Percentiles rank a stretch among this genome's conserved stretches.
phyloP scores from a whole-genome alignment of 1,284 basidiomycete species.

The Tetrapyrgos nigripes region DNA sequence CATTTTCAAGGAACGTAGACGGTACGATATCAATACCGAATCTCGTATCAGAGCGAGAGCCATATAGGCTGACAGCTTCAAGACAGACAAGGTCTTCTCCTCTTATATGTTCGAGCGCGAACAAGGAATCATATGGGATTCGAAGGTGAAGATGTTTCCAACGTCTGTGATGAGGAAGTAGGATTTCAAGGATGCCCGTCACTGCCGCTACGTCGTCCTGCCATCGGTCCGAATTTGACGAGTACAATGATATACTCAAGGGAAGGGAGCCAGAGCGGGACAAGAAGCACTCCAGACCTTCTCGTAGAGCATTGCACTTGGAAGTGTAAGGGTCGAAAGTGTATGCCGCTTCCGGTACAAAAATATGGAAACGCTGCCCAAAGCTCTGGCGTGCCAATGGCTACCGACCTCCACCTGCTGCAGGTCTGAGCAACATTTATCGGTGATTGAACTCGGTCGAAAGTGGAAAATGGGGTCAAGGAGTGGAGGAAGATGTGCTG shows the following conservation, averaged over 20 bases:
- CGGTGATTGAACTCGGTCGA: background rate
- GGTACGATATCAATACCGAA: background rate
- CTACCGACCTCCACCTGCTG: conserved; percentile 7
- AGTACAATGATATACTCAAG: conserved; percentile 4
- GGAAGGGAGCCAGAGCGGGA: conserved; percentile 1
- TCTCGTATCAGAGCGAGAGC: background rate
- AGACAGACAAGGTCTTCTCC: conserved; percentile 4
- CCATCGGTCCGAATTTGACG: background rate
- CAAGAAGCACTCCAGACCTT: background rate
- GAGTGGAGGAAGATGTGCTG: too few species aligned
- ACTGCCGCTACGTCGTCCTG: conserved; percentile 2
- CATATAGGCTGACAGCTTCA: background rate
- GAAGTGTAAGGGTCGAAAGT: background rate
- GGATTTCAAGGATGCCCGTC: background rate
- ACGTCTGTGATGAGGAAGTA: background rate
- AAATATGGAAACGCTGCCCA: conserved; percentile 6
- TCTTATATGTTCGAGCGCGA: background rate
- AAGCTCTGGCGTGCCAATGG: background rate
- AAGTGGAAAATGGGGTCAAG: background rate
- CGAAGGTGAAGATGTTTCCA: conserved; percentile 9
- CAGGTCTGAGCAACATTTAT: conserved; percentile 1
- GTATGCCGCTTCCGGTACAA: background rate
- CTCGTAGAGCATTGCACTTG: background rate
- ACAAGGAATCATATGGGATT: background rate
- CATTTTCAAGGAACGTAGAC: conserved; percentile 7